Percentiles rank a stretch among this genome's conserved stretches.
These are phyloP conservation scores for Grosmannia penicillata DNA, from an alignment of 2,329 filamentous ascomycete genomes.

Conservation along the genomic window DNA sequence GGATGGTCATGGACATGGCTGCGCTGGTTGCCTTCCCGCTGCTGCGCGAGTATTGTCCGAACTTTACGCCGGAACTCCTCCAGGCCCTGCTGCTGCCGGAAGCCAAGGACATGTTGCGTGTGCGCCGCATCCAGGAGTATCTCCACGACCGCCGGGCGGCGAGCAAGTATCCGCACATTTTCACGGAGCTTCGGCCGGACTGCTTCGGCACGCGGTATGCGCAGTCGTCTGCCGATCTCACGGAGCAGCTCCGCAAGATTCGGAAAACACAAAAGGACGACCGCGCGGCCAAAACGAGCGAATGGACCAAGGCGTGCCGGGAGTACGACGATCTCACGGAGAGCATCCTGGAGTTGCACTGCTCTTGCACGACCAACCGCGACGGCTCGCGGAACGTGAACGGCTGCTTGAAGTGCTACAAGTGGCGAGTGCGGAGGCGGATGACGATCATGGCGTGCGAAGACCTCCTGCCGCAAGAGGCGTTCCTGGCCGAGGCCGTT, in stretches of 20 bases:
- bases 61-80: conserved; percentile 32
- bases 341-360: conserved; percentile 16
- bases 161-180: conserved; percentile 19
- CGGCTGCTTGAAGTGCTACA: conserved; percentile 21
- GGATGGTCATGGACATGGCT: conserved; percentile 39
- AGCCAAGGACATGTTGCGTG: conserved; percentile 30
- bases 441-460: conserved; percentile 24
- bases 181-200: conserved; percentile 24
- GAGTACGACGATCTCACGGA: conserved; percentile 19
- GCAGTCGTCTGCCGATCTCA: conserved; percentile 15
- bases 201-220: conserved; percentile 34
- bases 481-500: conserved; percentile 17
- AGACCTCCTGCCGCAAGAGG: conserved; percentile 21
- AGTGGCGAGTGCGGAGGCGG: conserved; percentile 13
- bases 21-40: conserved; percentile 28
- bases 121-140: conserved; percentile 34
- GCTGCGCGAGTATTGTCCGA: conserved; percentile 33
- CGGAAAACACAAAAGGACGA: conserved; percentile 8
- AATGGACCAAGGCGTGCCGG: conserved; percentile 17
- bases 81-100: conserved; percentile 38
- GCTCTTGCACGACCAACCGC: conserved; percentile 15
- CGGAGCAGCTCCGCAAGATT: conserved; percentile 13
- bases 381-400: conserved; percentile 12
- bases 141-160: conserved; percentile 21
- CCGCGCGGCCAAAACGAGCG: conserved; percentile 14